Evolutionary conservation across 140 eudicot species (phyloP), one percentile per base, ranked within the genome.

Genomic region (Cichorium intybus): DNA sequence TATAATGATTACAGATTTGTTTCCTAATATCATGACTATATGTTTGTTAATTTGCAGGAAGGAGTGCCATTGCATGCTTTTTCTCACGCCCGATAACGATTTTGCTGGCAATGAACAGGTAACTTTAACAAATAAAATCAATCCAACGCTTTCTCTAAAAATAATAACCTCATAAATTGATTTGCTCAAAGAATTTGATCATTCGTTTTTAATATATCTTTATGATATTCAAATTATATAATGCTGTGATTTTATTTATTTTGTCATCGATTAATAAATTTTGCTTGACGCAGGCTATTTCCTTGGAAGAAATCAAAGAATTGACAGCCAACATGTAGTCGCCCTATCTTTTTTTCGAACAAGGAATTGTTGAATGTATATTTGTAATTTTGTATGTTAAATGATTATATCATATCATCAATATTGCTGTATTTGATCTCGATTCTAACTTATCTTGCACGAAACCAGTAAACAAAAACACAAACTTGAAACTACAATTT

Each of bases 41-140:
- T 41, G 15, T 41, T 55, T 55, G 35, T 56, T 27, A 43, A 24
- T 56, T 56, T 10, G 23, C 86, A 88, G 95, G 79, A 88, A 88
- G 82, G 89, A 89, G 70, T 89, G 97, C 68, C 97, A 89, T 77
- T 89, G 97, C 85, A 89, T 86, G 95, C 95, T 89, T 68, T 89
- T 89, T 49, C 95, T 89, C 53, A 89, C 97, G 47, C 76, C 85
- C 37, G 97, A 89, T 23, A 89, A 89, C 41, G 97, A 89, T 77
- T 89, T 89, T 70, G 97, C 97, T 77, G 95, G 97, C 35, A 64
- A 81, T 29, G 95, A 89, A 5, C 97, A 89, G 97, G 97, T 89
- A 55, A 52, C 12, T 55, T 31, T 31, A 7, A 31, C 10, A 31
- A 31, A 31, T 10, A n/a, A n/a, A n/a, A n/a, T n/a, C n/a, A n/a